Conservation (phyloP, 768 basidiomycete genomes). For the Termitomyces sp. region DNA sequence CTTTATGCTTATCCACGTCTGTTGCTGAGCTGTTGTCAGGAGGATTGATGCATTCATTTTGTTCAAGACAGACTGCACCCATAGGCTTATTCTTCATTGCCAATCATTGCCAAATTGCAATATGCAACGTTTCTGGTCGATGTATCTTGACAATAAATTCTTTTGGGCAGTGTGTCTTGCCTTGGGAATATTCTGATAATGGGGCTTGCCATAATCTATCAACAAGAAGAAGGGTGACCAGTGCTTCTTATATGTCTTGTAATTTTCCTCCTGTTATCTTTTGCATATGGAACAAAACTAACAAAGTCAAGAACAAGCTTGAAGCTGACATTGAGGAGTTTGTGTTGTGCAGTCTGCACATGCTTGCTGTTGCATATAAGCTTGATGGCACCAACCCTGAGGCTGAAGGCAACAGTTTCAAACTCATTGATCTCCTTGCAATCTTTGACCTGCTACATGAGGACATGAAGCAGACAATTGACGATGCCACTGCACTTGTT, state of each 20-base stretch:
- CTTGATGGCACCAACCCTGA: constrained; percentile 78
- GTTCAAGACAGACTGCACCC: no score
- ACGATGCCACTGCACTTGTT: constrained; percentile 92
- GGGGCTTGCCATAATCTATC: no score
- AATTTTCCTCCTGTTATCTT: neutral
- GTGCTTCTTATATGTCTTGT: constrained; percentile 87
- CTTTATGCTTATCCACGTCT: no score
- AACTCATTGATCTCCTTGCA: constrained; percentile 92
- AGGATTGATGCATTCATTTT: no score
- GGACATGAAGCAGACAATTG: constrained; percentile 98
- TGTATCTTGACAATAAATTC: no score
- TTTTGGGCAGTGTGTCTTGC: no score
- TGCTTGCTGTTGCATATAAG: constrained; percentile 93
- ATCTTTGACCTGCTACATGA: constrained; percentile 98
- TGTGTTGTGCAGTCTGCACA: constrained; percentile 93
- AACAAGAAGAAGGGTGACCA: constrained; percentile 92
- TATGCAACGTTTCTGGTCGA: no score
- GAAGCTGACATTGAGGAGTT: constrained; percentile 97
- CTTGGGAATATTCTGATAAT: no score
- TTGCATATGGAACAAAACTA: constrained; percentile 95
- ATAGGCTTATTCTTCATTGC: no score
- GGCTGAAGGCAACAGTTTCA: constrained; percentile 93
- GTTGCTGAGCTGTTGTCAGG: no score
- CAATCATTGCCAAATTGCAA: no score
- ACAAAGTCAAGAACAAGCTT: constrained; percentile 84